Base-by-base conservation (phyloP, 257 asterid genomes). In the Orobanche coerulescens region DNA sequence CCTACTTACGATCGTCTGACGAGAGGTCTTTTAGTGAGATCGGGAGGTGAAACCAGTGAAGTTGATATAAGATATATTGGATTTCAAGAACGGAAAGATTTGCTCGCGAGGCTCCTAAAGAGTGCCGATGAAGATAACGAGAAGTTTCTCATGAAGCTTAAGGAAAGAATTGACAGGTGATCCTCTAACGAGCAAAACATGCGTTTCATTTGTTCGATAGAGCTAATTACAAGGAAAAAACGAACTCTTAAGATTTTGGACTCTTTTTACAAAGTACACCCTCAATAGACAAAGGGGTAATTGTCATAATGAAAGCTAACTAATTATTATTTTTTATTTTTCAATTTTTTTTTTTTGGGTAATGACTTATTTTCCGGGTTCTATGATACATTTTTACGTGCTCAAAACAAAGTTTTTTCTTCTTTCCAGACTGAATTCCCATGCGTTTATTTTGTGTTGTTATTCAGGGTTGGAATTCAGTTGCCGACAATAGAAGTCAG, bases 141-240 rank as follows among this genome's bases (percentile, higher is more conserved):
- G 10, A 70, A 65, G 63, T 80, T 82, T 64, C 63, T 82, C 70
- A 53, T 24, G 19, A 79, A 65, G 65, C 79, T 82, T 22, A 75
- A 70, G 71, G 57, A 73, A 19, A 66, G 89, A 11, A 64, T 82
- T 15, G 79, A 70, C 55, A 71, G 85, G 89, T 79, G 23, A 64
- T 9, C 19, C 24, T 46, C 24, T 0, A 61, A 61, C 20, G 9
- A 59, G 16, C 44, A 24, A 8, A 50, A 11, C n/a, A n/a, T n/a
- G n/a, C n/a, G n/a, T n/a, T 13, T 3, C 15, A 22, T 20, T 40
- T 40, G 7, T 40, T 40, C 16, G n/a, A 40, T 12, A 4, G 36
- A 1, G 6, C n/a, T 33, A 2, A 33, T 33, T 12, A 9, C 39
- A 33, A 12, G 8, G 10, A 33, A 12, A 33, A 33, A 33, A 1